phyloP scores from a whole-genome alignment of 1,139 yeast genomes.

The Candida dubliniensis region DNA sequence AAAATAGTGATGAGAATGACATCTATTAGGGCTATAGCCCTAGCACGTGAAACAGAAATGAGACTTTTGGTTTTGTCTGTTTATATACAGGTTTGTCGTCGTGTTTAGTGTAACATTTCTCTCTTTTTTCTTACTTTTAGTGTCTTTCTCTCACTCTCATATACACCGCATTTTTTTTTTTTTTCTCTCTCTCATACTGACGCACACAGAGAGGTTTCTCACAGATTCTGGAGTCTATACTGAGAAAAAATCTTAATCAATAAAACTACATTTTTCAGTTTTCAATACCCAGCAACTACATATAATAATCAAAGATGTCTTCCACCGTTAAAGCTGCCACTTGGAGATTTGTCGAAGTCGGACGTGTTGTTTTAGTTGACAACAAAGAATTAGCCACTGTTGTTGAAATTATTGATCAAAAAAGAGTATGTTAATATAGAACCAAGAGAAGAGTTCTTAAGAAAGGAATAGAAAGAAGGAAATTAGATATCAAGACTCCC shows the following conservation, averaged over 20 bases:
- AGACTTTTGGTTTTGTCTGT: background rate
- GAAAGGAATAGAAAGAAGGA: background rate
- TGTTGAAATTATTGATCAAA: constrained; percentile 98
- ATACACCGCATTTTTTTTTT: background rate
- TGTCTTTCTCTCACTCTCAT: background rate
- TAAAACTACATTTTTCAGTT: constrained; percentile 1
- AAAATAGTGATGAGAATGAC: background rate
- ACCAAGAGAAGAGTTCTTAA: background rate
- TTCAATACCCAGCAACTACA: constrained; percentile 8
- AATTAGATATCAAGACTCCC: background rate
- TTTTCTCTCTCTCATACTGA: background rate
- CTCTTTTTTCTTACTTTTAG: background rate
- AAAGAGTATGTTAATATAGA: constrained; percentile 75
- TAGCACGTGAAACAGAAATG: constrained; percentile 5
- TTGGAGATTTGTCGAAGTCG: constrained; percentile 99
- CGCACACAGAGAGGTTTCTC: background rate
- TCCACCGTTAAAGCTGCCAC: constrained; percentile 91
- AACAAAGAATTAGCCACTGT: constrained; percentile 85
- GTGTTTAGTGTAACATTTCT: background rate
- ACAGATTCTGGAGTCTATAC: background rate
- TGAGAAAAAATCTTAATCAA: constrained; percentile 6
- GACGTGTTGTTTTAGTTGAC: constrained; percentile 95
- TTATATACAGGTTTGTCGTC: background rate
- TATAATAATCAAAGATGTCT: constrained; percentile 25
- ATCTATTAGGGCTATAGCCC: constrained; percentile 9